phyloP scores from a whole-genome alignment of 345 rosid genomes.

The Jatropha curcas region DNA sequence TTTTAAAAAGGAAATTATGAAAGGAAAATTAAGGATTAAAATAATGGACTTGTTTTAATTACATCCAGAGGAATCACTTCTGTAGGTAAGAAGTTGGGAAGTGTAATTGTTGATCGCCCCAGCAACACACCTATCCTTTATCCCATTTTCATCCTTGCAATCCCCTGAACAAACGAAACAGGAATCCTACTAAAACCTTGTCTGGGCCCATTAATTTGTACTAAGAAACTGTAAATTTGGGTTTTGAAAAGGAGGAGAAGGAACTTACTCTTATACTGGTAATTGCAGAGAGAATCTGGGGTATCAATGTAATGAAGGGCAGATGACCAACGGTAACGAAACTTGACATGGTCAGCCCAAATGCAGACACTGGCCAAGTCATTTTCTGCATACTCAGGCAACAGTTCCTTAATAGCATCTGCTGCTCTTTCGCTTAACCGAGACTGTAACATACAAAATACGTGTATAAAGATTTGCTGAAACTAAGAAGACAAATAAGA shows the following conservation, averaged over 20 bases:
- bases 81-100: slow-evolving; percentile 72
- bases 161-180: slow-evolving; percentile 51
- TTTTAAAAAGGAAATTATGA: not conserved
- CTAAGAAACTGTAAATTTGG: not conserved
- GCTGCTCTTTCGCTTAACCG: slow-evolving; percentile 58
- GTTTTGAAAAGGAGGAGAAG: not conserved
- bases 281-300: slow-evolving; percentile 62
- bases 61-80: slow-evolving; percentile 50
- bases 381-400: slow-evolving; percentile 57
- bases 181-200: too few relatives aligned
- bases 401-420: slow-evolving; percentile 51
- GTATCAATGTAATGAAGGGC: slow-evolving; percentile 74
- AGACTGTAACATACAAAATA: slow-evolving; percentile 34
- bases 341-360: slow-evolving; percentile 77
- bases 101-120: slow-evolving; percentile 94
- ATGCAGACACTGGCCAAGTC: slow-evolving; percentile 63
- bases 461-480: not conserved
- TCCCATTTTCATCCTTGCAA: slow-evolving; percentile 73
- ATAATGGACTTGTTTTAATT: not conserved
- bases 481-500: too few relatives aligned
- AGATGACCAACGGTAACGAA: slow-evolving; percentile 68
- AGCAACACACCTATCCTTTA: slow-evolving; percentile 67
- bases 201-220: not conserved
- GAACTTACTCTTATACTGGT: slow-evolving; percentile 54
- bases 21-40: not conserved